Base-by-base conservation (phyloP, 768 basidiomycete species). In the Daedaleopsis nitida region DNA sequence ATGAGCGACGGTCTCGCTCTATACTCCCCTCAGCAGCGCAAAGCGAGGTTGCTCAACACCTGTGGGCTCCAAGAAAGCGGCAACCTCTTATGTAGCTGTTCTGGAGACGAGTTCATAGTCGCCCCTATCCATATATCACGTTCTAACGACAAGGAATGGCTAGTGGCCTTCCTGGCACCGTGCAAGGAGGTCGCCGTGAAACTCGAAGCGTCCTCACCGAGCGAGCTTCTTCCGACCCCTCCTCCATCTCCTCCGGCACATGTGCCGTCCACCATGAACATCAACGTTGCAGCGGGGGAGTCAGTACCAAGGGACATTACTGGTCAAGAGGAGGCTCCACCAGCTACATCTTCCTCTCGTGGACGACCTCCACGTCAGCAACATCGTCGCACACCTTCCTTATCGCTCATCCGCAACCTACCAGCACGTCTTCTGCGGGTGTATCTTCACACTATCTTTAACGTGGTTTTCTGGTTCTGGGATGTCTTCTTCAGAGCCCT, bases 221-320 rank as follows among this genome's bases (percentile, higher is more conserved):
- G 45, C 7, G 43, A 64, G 7, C 45, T 57, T 9, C 61, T 68
- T 1, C 66, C 65, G 10, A 69, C 68, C 1, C 68, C 68, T n/a
- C 68, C 68, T 9, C 66, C 68, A 0, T 69, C 68, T 11, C 68
- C 68, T 17, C 68, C 68, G 3, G 44, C 38, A 35, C 44, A 32
- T 52, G 19, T 37, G 39, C 13, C 21, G 37, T 27, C 34, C 44
- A 17, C 17, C 13, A 42, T 5, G 13, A 13, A 12, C 5, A 12
- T 10, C 2, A 42, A 12, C 11, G 39, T 2, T 11, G 39, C 17
- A 2, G 11, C 17, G 10, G 13, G 39, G 39, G 2, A 2, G 3
- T 42, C 39, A 42, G 13, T 32, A 32, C 7, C 27, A 32, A 32
- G 27, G 3, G 27, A 32, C 7, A 7, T 7, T 7, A 32, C 27